phyloP scores from a whole-genome alignment of 75 land plant species.

The Picea glauca region DNA sequence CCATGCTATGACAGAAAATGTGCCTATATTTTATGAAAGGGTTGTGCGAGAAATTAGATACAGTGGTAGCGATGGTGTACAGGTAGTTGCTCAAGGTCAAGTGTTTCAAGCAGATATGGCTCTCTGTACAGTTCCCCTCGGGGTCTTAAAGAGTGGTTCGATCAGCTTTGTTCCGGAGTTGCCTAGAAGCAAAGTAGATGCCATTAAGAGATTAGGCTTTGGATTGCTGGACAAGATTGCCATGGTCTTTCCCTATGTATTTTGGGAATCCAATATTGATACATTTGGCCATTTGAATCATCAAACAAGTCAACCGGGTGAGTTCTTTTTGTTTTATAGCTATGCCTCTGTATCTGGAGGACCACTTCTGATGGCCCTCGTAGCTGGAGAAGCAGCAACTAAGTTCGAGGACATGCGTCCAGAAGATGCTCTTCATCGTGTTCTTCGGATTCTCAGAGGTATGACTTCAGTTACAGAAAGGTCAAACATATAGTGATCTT shows the following conservation, averaged over 20 bases:
- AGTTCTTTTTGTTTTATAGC: slow-evolving; percentile 69
- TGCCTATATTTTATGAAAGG: slow-evolving; percentile 82
- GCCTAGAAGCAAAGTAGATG: slow-evolving; percentile 53
- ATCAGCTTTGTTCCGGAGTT: slow-evolving; percentile 71
- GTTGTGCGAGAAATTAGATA: slow-evolving; percentile 62
- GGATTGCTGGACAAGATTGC: slow-evolving; percentile 84
- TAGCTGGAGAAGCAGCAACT: slow-evolving; percentile 80
- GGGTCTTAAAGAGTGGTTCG: slow-evolving; percentile 54
- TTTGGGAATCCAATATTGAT: slow-evolving; percentile 76
- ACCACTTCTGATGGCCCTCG: slow-evolving; percentile 65
- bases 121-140: slow-evolving; percentile 83
- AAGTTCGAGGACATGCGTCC: slow-evolving; percentile 55
- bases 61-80: slow-evolving; percentile 69
- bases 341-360: slow-evolving; percentile 77
- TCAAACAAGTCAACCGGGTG: slow-evolving; percentile 39
- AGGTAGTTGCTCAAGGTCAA: slow-evolving; percentile 51
- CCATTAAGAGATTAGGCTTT: slow-evolving; percentile 71
- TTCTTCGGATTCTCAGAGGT: slow-evolving; percentile 65
- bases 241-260: slow-evolving; percentile 66
- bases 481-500: background rate
- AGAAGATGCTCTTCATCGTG: slow-evolving; percentile 46
- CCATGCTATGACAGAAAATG: slow-evolving; percentile 63
- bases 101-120: slow-evolving; percentile 84
- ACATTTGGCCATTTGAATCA: slow-evolving; percentile 60
- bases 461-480: background rate